Evolutionary conservation across 2,329 filamentous ascomycete species (phyloP).

Genomic region (Monilinia aucupariae): DNA sequence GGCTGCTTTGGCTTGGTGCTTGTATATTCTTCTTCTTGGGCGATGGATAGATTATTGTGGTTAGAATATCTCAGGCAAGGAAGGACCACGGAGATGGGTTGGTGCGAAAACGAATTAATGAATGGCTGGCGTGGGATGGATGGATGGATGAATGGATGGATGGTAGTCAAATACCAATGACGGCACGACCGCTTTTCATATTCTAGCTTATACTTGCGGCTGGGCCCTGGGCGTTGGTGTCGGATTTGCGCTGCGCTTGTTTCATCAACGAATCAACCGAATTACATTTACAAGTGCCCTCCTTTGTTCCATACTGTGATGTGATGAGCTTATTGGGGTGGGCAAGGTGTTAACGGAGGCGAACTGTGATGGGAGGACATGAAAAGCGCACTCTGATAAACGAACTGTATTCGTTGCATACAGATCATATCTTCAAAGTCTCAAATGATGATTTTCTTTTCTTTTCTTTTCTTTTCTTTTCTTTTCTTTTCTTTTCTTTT

Average conservation of each 20-base stretch:
- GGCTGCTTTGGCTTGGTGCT: constrained; percentile 6
- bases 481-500: no score
- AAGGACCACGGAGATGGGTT: neutral
- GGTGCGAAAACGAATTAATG: constrained; percentile 13
- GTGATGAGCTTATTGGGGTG: no score
- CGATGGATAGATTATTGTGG: neutral
- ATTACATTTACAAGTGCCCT: neutral
- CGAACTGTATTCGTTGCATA: no score
- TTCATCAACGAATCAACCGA: neutral
- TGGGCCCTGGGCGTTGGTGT: constrained; percentile 1
- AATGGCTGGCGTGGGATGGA: constrained; percentile 5
- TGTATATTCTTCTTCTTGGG: constrained; percentile 17
- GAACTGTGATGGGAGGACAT: no score
- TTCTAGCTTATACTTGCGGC: constrained; percentile 5
- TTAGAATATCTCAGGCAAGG: neutral
- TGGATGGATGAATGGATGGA: constrained; percentile 3
- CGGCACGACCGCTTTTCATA: neutral
- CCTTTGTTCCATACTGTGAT: no score
- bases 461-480: no score
- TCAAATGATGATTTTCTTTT: no score
- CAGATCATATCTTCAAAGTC: no score
- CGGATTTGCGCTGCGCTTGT: neutral
- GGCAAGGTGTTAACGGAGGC: no score
- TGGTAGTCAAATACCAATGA: constrained; percentile 10
- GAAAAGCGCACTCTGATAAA: no score